Percentiles rank a stretch among this genome's conserved stretches.
Conservation (phyloP, 345 rosid genomes). For the Odontarrhena argentea region DNA sequence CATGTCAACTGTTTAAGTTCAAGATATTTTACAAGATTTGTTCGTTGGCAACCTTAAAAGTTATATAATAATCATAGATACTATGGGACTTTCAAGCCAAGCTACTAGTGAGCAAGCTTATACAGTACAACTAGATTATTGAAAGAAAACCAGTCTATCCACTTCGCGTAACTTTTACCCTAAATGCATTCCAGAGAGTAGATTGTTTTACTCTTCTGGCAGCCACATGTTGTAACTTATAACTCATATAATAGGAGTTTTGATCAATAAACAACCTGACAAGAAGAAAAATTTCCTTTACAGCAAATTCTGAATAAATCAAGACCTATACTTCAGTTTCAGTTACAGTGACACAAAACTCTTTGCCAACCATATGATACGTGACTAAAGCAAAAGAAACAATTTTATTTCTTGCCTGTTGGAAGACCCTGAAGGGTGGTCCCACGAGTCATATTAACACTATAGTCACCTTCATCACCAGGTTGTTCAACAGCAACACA, state of each 20-base stretch:
- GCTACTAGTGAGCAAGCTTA: slow-evolving; percentile 3
- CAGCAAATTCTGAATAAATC: background rate
- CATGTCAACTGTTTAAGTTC: slow-evolving; percentile 34
- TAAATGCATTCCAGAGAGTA: slow-evolving; percentile 1
- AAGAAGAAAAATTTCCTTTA: background rate
- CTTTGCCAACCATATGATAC: slow-evolving; percentile 20
- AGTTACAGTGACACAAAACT: background rate
- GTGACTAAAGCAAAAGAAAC: slow-evolving; percentile 16
- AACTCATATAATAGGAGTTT: background rate
- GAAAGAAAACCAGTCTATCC: background rate
- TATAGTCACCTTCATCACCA: slow-evolving; percentile 69
- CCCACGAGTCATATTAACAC: slow-evolving; percentile 83
- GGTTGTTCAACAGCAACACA: slow-evolving; percentile 90
- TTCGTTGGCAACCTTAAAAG: background rate
- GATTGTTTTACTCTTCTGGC: slow-evolving; percentile 1
- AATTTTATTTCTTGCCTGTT: slow-evolving; percentile 57
- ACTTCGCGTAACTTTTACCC: background rate
- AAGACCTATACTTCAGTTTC: slow-evolving; percentile 13
- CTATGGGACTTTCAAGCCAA: background rate
- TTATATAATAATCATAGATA: slow-evolving; percentile 1
- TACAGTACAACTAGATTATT: background rate
- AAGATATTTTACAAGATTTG: slow-evolving; percentile 18
- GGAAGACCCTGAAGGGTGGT: slow-evolving; percentile 78
- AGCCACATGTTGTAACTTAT: slow-evolving; percentile 1
- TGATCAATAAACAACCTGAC: background rate